Percentiles rank a stretch among this genome's conserved stretches.
These are phyloP conservation scores for Wickerhamomyces bisporus DNA, from an alignment of 805 yeast genomes.

Conservation along the genomic window DNA sequence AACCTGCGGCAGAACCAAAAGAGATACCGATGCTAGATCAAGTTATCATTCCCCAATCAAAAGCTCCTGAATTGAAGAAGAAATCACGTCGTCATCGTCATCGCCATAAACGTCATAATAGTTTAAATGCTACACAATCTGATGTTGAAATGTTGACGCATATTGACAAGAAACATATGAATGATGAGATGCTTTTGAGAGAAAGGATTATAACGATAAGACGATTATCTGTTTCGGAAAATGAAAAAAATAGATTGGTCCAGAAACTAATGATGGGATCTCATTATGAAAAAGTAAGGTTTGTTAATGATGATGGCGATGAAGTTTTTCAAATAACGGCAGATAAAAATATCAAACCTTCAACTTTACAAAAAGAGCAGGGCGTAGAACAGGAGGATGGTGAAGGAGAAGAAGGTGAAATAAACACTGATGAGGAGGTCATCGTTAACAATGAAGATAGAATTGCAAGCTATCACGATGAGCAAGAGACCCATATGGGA, in stretches of 20 bases:
- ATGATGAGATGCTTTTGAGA: slow-evolving; percentile 33
- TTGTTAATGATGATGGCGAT: slow-evolving; percentile 24
- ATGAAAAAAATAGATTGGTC: slow-evolving; percentile 32
- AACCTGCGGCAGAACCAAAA: slow-evolving; percentile 40
- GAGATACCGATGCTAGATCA: slow-evolving; percentile 46
- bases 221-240: slow-evolving; percentile 17
- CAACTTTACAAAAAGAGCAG: too few species aligned
- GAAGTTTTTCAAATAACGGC: slow-evolving; percentile 23
- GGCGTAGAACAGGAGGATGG: slow-evolving; percentile 13
- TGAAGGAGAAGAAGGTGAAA: slow-evolving; percentile 7
- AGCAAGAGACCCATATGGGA: slow-evolving; percentile 48
- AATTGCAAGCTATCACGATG: slow-evolving; percentile 42
- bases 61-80: slow-evolving; percentile 21
- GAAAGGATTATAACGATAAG: slow-evolving; percentile 40
- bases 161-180: slow-evolving; percentile 15
- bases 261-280: slow-evolving; percentile 69
- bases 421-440: slow-evolving; percentile 21
- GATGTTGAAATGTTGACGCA: slow-evolving; percentile 15
- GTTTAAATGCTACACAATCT: slow-evolving; percentile 4
- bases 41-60: slow-evolving; percentile 44
- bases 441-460: slow-evolving; percentile 43
- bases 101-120: background rate
- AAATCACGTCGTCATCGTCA: slow-evolving; percentile 4
- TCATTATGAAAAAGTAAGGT: slow-evolving; percentile 43
- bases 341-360: slow-evolving; percentile 1